Percentiles rank a stretch among this genome's conserved stretches.
Conservation (phyloP, 2,329 filamentous ascomycete genomes). For the Fusarium scirpi region DNA sequence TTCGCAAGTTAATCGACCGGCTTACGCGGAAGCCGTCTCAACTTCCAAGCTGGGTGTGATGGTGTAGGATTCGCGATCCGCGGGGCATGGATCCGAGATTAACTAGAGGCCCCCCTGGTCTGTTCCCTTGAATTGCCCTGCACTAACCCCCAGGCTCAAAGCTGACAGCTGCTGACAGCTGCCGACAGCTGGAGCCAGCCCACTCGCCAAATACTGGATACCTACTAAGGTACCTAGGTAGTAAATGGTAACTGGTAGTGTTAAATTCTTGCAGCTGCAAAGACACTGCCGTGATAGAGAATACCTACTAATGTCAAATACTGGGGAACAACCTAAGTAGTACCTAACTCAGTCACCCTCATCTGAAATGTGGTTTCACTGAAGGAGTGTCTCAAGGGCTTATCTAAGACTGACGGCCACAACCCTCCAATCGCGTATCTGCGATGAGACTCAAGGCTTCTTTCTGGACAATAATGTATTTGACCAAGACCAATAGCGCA, state of each 20-base stretch:
- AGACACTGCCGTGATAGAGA: slow-evolving; percentile 1
- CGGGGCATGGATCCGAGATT: slow-evolving; percentile 41
- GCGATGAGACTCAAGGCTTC: not conserved
- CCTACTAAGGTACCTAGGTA: not conserved
- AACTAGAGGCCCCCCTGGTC: slow-evolving; percentile 23
- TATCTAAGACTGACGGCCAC: slow-evolving; percentile 15
- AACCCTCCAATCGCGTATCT: not conserved
- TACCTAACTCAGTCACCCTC: not conserved
- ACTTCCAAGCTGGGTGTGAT: slow-evolving; percentile 2
- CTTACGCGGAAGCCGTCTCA: slow-evolving; percentile 28
- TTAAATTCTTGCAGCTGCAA: slow-evolving; percentile 4
- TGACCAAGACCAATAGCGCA: slow-evolving; percentile 25
- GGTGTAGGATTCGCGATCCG: slow-evolving; percentile 27
- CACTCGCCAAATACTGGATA: not conserved
- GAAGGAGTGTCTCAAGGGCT: slow-evolving; percentile 2
- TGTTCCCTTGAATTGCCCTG: slow-evolving; percentile 4
- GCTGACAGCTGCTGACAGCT: not conserved
- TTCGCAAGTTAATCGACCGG: slow-evolving; percentile 19
- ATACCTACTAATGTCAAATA: not conserved
- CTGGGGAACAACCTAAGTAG: not conserved
- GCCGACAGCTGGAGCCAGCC: slow-evolving; percentile 12
- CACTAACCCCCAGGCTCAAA: not conserved
- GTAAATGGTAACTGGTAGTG: not conserved
- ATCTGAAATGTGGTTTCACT: not conserved
- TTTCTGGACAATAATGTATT: slow-evolving; percentile 8